phyloP scores from a whole-genome alignment of 1,139 yeast species.

The Fermentozyma sake region DNA sequence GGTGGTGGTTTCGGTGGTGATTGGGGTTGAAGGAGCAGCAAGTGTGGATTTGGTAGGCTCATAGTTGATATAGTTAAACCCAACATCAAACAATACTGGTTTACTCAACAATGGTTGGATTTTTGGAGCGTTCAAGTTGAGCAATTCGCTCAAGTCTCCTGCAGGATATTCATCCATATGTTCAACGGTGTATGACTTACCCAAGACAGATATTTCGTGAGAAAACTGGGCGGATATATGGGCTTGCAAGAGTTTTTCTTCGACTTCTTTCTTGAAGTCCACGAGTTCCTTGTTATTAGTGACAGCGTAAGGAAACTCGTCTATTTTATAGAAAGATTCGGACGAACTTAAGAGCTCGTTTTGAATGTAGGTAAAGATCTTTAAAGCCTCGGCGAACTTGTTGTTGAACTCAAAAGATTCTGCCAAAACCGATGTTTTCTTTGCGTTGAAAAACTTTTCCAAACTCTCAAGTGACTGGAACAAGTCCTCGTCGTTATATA shows the following conservation, averaged over 20 bases:
- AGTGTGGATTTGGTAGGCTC: conserved; percentile 15
- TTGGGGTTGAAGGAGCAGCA: conserved; percentile 6
- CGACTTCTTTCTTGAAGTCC: conserved; percentile 23
- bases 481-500: conserved; percentile 75
- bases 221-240: conserved; percentile 52
- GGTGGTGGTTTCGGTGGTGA: conserved; percentile 10
- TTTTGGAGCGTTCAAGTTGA: conserved; percentile 39
- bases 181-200: conserved; percentile 36
- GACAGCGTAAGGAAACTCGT: conserved; percentile 36
- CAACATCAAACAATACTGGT: conserved; percentile 88
- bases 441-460: conserved; percentile 40
- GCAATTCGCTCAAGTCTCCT: conserved; percentile 37
- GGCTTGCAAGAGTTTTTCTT: conserved; percentile 29
- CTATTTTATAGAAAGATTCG: conserved; percentile 19
- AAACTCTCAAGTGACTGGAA: conserved; percentile 49
- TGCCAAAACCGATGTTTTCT: conserved; percentile 44
- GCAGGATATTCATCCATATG: conserved; percentile 44
- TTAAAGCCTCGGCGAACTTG: conserved; percentile 51
- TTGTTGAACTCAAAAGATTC: conserved; percentile 44
- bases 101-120: conserved; percentile 62
- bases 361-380: conserved; percentile 40
- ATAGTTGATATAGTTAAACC: conserved; percentile 72
- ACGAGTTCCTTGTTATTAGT: conserved; percentile 31
- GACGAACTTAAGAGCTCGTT: conserved; percentile 13
- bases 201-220: conserved; percentile 14